Percentiles rank a stretch among this genome's conserved stretches.
phyloP scores from a whole-genome alignment of 768 basidiomycete genomes.

The Auriscalpium microsporum region DNA sequence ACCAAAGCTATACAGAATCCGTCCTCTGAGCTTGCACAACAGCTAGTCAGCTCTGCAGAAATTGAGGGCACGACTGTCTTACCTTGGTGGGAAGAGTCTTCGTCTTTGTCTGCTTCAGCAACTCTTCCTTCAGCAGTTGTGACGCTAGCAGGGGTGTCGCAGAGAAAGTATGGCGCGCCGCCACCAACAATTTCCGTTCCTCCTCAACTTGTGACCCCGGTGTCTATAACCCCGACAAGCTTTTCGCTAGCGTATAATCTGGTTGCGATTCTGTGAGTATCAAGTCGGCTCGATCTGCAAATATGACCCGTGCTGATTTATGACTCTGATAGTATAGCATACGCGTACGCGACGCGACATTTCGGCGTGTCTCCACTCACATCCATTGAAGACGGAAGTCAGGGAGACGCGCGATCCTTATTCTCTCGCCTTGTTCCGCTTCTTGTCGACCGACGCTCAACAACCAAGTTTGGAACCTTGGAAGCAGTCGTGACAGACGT shows the following conservation, averaged over 20 bases:
- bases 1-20: constrained; percentile 52
- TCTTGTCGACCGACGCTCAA: constrained; percentile 51
- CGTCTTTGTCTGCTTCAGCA: background rate
- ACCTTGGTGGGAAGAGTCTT: constrained; percentile 68
- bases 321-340: constrained; percentile 44
- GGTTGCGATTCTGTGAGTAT: constrained; percentile 52
- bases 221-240: constrained; percentile 19
- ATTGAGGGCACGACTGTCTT: constrained; percentile 37
- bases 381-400: constrained; percentile 21
- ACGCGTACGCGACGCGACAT: constrained; percentile 57
- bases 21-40: constrained; percentile 46
- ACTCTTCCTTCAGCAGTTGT: background rate
- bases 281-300: constrained; percentile 6
- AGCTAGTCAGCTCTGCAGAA: constrained; percentile 51
- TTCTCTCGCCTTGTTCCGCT: constrained; percentile 56
- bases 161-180: constrained; percentile 22
- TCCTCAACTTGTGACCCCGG: constrained; percentile 30
- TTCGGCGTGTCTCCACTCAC: constrained; percentile 53
- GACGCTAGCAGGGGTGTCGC: constrained; percentile 7
- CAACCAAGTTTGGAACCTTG: constrained; percentile 40
- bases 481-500: constrained; percentile 49
- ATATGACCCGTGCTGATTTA: background rate
- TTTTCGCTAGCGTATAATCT: constrained; percentile 57
- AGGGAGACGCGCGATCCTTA: constrained; percentile 37
- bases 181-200: constrained; percentile 41